Conservation (phyloP, 768 basidiomycete genomes). For the Pisolithus sp. region DNA sequence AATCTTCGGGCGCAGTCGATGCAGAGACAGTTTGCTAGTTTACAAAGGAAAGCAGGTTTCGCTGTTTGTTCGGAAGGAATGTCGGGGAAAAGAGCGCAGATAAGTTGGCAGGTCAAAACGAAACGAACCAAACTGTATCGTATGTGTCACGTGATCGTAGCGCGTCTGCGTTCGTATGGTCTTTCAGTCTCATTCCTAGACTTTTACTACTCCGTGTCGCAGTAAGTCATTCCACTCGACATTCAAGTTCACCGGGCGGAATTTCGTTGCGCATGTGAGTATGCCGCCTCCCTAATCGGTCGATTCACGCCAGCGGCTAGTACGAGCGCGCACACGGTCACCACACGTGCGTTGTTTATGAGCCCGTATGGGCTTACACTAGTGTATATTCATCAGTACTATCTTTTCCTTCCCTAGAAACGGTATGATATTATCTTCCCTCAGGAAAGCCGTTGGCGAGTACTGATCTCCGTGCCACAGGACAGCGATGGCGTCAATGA, state of each 20-base stretch:
- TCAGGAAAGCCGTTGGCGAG: background rate
- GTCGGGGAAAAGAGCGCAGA: background rate
- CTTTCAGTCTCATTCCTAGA: too few relatives aligned
- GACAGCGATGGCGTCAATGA: constrained; percentile 21
- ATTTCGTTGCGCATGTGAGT: too few relatives aligned
- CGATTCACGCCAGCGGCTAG: too few relatives aligned
- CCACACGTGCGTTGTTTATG: too few relatives aligned
- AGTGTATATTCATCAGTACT: too few relatives aligned
- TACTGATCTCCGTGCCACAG: background rate
- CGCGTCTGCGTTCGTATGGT: too few relatives aligned
- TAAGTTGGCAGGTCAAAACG: background rate
- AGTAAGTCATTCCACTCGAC: too few relatives aligned
- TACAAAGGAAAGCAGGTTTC: background rate
- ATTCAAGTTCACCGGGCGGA: too few relatives aligned
- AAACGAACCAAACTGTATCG: background rate
- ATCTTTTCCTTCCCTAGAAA: background rate
- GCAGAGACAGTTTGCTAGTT: background rate
- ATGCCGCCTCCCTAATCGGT: too few relatives aligned
- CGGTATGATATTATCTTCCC: background rate
- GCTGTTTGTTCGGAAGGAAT: background rate
- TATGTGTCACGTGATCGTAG: constrained; percentile 6
- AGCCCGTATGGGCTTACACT: too few relatives aligned
- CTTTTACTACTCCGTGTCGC: too few relatives aligned
- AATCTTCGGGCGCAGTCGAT: background rate
- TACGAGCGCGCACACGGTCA: too few relatives aligned